phyloP scores from a whole-genome alignment of 2,329 filamentous ascomycete species.

The Aschersonia sp. region DNA sequence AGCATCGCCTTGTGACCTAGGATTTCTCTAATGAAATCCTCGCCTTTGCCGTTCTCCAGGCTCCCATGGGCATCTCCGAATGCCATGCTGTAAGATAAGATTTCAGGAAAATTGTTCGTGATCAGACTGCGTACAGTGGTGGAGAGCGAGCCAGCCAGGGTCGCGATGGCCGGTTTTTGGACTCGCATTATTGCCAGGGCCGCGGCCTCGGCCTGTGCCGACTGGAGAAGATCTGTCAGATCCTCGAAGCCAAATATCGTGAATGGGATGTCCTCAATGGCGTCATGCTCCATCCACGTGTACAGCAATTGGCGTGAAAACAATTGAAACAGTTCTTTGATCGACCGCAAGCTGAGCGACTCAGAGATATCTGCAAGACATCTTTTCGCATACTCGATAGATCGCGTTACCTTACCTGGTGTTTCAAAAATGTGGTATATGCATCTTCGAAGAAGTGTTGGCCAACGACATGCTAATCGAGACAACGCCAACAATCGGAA shows the following conservation, averaged over 20 bases:
- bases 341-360: constrained; percentile 47
- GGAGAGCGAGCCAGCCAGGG: constrained; percentile 44
- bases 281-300: constrained; percentile 65
- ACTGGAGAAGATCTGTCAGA: constrained; percentile 52
- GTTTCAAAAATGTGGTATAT: constrained; percentile 93
- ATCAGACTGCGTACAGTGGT: constrained; percentile 43
- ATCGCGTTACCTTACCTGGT: constrained; percentile 54
- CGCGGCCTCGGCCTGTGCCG: constrained; percentile 62
- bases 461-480: constrained; percentile 67
- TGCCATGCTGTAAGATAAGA: constrained; percentile 71
- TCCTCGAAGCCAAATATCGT: constrained; percentile 67
- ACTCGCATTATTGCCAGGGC: constrained; percentile 74
- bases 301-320: constrained; percentile 84
- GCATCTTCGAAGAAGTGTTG: constrained; percentile 70
- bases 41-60: constrained; percentile 35
- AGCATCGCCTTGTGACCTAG: constrained; percentile 54
- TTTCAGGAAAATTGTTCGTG: constrained; percentile 56
- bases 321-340: constrained; percentile 61
- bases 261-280: constrained; percentile 62
- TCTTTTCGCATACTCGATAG: constrained; percentile 53
- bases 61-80: constrained; percentile 24
- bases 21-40: constrained; percentile 51
- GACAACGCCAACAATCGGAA: constrained; percentile 65
- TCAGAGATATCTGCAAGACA: constrained; percentile 55
- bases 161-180: constrained; percentile 45